phyloP scores from a whole-genome alignment of 164 flowering plant species.

The Magnolia changhungtana region DNA sequence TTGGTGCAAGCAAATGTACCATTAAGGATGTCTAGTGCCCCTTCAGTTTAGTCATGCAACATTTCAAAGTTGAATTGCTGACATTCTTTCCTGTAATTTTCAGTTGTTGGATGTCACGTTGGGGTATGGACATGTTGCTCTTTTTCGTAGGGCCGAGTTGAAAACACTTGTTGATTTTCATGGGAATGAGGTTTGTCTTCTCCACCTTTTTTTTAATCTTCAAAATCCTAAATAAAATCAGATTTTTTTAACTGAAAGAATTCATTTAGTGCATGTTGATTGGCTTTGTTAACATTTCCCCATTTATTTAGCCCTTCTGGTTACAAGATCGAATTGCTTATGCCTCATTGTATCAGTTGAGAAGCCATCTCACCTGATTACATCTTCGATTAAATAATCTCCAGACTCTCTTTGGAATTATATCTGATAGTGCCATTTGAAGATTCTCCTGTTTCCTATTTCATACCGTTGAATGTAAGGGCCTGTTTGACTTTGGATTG shows the following conservation, averaged over 20 bases:
- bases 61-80: background rate
- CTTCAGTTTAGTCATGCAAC: background rate
- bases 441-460: background rate
- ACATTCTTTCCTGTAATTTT: constrained; percentile 11
- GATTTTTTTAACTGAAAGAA: no score
- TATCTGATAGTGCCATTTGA: background rate
- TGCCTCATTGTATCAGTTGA: background rate
- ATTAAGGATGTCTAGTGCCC: no score
- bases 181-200: constrained; percentile 80
- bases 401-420: background rate
- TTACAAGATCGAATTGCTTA: background rate
- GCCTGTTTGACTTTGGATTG: background rate
- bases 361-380: background rate
- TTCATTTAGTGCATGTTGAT: no score
- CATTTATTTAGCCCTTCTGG: background rate
- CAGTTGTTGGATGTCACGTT: constrained; percentile 78
- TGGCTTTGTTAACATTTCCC: no score
- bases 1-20: no score
- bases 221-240: background rate
- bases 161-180: constrained; percentile 91
- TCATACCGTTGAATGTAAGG: background rate
- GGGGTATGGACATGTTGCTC: constrained; percentile 76
- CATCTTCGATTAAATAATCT: background rate
- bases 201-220: background rate
- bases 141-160: constrained; percentile 96